These are phyloP conservation scores for Flammula alnicola DNA, from an alignment of 1,284 basidiomycete species.

Conservation along the genomic window DNA sequence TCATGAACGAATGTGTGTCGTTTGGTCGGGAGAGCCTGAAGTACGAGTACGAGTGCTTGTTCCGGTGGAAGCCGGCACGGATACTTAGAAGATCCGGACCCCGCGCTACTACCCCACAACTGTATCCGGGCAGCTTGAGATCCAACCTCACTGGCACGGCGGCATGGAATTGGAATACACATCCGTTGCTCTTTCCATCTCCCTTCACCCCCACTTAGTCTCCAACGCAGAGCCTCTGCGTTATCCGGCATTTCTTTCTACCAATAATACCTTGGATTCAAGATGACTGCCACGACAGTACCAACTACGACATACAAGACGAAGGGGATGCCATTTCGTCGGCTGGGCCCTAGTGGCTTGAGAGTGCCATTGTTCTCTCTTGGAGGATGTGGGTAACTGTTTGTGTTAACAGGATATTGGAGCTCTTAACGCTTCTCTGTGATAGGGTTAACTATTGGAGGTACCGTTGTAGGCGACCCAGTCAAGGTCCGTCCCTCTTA, in stretches of 20 bases:
- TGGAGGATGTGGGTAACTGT: conserved; percentile 65
- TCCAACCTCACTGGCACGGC: too few relatives aligned
- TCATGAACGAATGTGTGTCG: too few relatives aligned
- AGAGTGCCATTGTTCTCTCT: conserved; percentile 76
- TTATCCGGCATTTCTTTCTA: not conserved
- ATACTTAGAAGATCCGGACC: not conserved
- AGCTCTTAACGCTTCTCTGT: not conserved
- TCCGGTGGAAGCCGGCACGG: too few relatives aligned
- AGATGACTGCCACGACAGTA: conserved; percentile 1
- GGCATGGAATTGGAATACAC: too few relatives aligned
- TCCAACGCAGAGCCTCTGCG: too few relatives aligned
- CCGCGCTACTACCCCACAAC: not conserved
- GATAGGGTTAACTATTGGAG: conserved; percentile 69
- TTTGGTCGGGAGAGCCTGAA: too few relatives aligned
- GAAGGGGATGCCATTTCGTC: conserved; percentile 74
- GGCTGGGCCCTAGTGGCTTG: conserved; percentile 73
- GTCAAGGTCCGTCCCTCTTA: conserved; percentile 53
- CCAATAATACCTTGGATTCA: too few relatives aligned
- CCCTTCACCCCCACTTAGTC: not conserved
- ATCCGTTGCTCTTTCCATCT: not conserved
- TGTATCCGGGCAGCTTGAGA: too few relatives aligned
- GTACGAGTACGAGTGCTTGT: too few relatives aligned
- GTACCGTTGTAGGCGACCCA: conserved; percentile 70
- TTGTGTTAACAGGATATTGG: not conserved
- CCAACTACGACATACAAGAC: conserved; percentile 38